phyloP scores from a whole-genome alignment of 2,329 filamentous ascomycete genomes.

The Fusarium dlaminii region DNA sequence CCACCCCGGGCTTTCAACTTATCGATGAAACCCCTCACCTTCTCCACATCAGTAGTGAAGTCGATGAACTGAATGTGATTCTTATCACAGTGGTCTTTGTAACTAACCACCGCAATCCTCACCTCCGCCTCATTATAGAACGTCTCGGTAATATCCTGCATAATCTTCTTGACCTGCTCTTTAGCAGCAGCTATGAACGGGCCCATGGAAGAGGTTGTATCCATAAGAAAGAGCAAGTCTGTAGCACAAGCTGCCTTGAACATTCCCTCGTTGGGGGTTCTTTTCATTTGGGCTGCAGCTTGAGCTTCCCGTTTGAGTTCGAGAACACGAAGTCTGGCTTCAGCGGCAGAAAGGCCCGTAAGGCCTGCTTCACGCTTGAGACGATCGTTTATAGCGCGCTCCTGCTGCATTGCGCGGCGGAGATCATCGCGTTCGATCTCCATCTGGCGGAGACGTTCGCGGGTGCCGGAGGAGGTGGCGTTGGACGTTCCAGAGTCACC shows the following conservation, averaged over 20 bases:
- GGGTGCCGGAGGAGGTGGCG: conserved; percentile 1
- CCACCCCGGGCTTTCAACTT: conserved; percentile 36
- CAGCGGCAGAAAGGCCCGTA: conserved; percentile 3
- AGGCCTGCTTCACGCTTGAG: conserved; percentile 7
- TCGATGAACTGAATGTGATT: conserved; percentile 15
- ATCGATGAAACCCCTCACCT: neutral
- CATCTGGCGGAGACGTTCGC: conserved; percentile 16
- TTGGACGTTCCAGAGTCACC: conserved; percentile 7
- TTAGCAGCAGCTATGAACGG: conserved; percentile 47
- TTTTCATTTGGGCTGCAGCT: conserved; percentile 4
- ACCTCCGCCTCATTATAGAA: conserved; percentile 49
- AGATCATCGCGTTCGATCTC: conserved; percentile 17
- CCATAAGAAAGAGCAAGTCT: conserved; percentile 51
- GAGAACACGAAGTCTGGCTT: conserved; percentile 9
- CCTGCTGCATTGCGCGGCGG: conserved; percentile 9
- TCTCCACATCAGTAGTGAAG: conserved; percentile 12
- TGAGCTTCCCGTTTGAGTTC: conserved; percentile 21
- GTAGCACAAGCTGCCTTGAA: conserved; percentile 48
- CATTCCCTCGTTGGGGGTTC: conserved; percentile 36
- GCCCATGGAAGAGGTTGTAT: conserved; percentile 49
- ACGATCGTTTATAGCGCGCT: conserved; percentile 6
- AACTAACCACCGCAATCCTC: conserved; percentile 48
- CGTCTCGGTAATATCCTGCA: conserved; percentile 43
- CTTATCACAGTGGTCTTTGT: conserved; percentile 47
- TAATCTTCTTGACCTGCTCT: conserved; percentile 47